Base-by-base conservation (phyloP, 768 basidiomycete species). In the Russula dissimulans region DNA sequence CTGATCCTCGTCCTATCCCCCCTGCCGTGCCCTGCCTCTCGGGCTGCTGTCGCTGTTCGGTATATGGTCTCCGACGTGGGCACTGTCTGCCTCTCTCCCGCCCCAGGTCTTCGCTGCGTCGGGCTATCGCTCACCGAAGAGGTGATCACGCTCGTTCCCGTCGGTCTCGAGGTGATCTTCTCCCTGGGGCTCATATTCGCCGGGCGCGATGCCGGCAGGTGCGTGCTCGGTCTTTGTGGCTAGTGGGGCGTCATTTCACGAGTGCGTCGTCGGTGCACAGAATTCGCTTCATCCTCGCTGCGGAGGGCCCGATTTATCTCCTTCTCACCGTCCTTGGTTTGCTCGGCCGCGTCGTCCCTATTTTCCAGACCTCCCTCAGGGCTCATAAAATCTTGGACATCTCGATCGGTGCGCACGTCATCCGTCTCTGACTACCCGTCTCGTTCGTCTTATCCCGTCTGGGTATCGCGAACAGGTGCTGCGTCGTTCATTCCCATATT, bases 31-130 rank as follows among this genome's bases (percentile, higher is more conserved):
- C 22, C 22, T 26, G 22, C 22, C 22, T 26, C 22, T 26, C 22
- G 22, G 22, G 22, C 22, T 26, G 22, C 22, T 2, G 22, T 26
- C 22, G 22, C 22, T 26, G 22, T 26, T 62, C 60, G 43, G 54
- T 38, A 44, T 48, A 61, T 67, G 65, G 60, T 52, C 50, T 32
- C 62, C 18, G 58, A 44, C 46, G 60, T 67, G 65, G 60, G 54
- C 50, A 38, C 62, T 17, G 58, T 82, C 67, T 91, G 89, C 72
- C 75, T 91, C 62, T 90, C 89, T 34, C 74, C 81, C 41, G 81
- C 84, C 59, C 72, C 85, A 43, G 86, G 82, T 63, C 80, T 91
- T 63, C 89, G 89, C 61, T 91, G 89, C 69, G 71, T 79, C 62
- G 75, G 78, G 46, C 76, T 86, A 59, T 73, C 76, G 54, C 67